Base-by-base conservation (phyloP, 2,329 filamentous ascomycete genomes). In the Thermothelomyces thermophilus region DNA sequence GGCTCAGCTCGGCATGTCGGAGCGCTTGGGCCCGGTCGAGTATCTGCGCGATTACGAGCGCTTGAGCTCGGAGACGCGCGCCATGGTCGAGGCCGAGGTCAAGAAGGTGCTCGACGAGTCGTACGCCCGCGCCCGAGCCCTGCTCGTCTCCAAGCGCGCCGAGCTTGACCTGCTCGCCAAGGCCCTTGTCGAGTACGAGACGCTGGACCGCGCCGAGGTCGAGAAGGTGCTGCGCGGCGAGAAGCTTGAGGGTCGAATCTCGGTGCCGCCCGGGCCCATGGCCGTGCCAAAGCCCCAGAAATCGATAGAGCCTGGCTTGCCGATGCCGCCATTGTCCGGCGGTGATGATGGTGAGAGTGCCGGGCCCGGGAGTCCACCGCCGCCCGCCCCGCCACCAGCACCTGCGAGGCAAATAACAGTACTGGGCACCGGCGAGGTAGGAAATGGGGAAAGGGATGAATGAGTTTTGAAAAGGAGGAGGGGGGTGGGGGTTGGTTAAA, bases 101-200 rank as follows among this genome's bases (percentile, higher is more conserved):
- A 86, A 90, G 51, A 82, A 84, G 41, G 76, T 93, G 13, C 78
- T 97, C 37, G 86, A 90, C 60, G 90, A 93, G 63, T 87, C 86
- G 14, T 85, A 89, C 54, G 74, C 80, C 48, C 85, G 90, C 31
- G 89, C 90, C 36, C 70, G 74, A 40, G 77, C 79, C 41, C 75
- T 97, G 4, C 70, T 98, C 41, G 80, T 77, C 1, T 78, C 81
- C 31, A 88, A 86, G 66, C 82, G 90, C 49, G 84, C 86, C 52
- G 91, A 95, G 67, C 77, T 98, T 7, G 91, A 98, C 61, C 74
- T 88, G 10, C 73, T 98, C 9, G 91, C 93, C 24, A 83, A 90
- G 63, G 93, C 90, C 5, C 76, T 98, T 9, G 82, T 98, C 30
- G 84, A 96, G 68, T 97, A 96, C 67, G 93, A 98, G 73, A 96